Evolutionary conservation across 2,329 filamentous ascomycete species (phyloP).

Genomic region (Zymoseptoria pseudotritici): DNA sequence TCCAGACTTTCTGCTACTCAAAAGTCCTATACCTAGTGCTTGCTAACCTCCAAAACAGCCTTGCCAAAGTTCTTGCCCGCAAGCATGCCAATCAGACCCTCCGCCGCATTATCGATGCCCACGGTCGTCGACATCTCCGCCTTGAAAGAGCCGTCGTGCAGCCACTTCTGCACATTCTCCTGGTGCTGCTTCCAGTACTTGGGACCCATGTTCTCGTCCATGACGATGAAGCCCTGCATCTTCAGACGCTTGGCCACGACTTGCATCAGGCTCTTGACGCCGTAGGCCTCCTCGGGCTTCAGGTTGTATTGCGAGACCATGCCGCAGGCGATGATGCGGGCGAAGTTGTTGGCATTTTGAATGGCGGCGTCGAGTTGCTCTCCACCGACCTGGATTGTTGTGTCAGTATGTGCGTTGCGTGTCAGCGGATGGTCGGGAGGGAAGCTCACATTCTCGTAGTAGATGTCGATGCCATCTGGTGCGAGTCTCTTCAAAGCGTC

Average conservation of each 20-base stretch:
- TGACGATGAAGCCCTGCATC: constrained; percentile 70
- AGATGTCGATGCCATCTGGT: constrained; percentile 73
- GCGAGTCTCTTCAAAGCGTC: constrained; percentile 64
- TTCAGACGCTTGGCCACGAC: constrained; percentile 62
- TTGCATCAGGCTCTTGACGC: constrained; percentile 57
- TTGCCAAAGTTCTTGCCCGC: constrained; percentile 80
- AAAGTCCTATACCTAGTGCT: background rate
- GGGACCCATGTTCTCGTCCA: constrained; percentile 56
- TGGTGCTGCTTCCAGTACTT: constrained; percentile 64
- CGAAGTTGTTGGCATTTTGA: constrained; percentile 54
- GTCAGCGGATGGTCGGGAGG: background rate
- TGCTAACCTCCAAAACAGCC: constrained; percentile 61
- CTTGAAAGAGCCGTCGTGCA: constrained; percentile 68
- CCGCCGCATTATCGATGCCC: constrained; percentile 68
- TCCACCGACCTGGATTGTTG: constrained; percentile 43
- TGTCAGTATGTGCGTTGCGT: background rate
- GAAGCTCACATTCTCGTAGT: constrained; percentile 57
- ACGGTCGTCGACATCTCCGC: constrained; percentile 60
- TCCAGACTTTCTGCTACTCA: too few species aligned
- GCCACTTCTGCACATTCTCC: constrained; percentile 67
- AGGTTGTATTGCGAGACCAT: constrained; percentile 76
- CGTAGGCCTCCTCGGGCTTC: constrained; percentile 50
- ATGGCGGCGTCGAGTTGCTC: constrained; percentile 65
- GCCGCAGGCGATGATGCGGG: constrained; percentile 56
- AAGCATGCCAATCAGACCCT: constrained; percentile 69